Conservation (phyloP, 306 rosid species). For the Lathyrus sativus region DNA sequence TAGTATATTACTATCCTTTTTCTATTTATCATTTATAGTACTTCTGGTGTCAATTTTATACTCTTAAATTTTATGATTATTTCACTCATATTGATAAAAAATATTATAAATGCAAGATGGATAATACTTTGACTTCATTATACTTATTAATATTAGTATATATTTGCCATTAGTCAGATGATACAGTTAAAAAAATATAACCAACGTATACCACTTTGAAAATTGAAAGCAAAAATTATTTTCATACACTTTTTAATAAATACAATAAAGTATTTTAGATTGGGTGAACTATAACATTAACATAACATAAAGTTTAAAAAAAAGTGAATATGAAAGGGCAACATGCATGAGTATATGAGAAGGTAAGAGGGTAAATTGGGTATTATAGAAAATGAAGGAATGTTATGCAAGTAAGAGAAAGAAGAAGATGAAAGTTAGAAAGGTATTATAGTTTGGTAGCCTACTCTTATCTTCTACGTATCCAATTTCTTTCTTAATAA, state of each 20-base stretch:
- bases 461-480: conserved; percentile 55
- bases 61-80: no score
- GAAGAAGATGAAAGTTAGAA: conserved; percentile 51
- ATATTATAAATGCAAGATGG: no score
- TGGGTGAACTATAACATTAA: background rate
- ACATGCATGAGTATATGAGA: background rate
- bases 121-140: no score
- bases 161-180: no score
- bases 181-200: background rate
- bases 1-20: no score
- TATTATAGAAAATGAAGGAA: background rate
- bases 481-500: conserved; percentile 2
- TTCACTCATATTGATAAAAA: no score
- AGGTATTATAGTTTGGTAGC: conserved; percentile 64
- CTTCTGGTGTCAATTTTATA: no score
- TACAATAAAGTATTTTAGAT: background rate
- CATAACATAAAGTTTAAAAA: background rate
- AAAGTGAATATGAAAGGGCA: background rate
- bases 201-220: background rate
- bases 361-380: conserved; percentile 35
- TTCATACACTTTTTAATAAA: no score
- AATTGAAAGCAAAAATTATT: background rate
- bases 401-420: conserved; percentile 26
- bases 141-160: no score
- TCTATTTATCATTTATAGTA: no score